Percentiles rank a stretch among this genome's conserved stretches.
phyloP scores from a whole-genome alignment of 2,329 filamentous ascomycete genomes.

The Aspergillus alliaceus region DNA sequence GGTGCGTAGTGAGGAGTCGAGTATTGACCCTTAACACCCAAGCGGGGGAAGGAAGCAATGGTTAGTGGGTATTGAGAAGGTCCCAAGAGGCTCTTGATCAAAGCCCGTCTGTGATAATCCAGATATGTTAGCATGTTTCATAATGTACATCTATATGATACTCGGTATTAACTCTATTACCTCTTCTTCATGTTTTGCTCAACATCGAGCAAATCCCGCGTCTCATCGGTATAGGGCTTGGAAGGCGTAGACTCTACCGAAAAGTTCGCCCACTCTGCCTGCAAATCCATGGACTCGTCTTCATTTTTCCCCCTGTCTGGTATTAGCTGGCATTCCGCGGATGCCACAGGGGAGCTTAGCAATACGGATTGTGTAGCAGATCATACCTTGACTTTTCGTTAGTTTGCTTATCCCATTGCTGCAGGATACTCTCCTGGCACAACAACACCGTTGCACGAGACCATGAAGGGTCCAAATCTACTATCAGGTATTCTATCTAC shows the following conservation, averaged over 20 bases:
- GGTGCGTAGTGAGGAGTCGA: neutral
- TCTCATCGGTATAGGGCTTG: conserved; percentile 14
- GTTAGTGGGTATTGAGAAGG: neutral
- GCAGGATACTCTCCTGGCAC: conserved; percentile 10
- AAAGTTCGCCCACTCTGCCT: conserved; percentile 16
- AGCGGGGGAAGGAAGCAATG: neutral
- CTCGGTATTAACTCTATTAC: too few relatives aligned
- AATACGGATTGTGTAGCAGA: too few relatives aligned
- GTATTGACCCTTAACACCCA: neutral
- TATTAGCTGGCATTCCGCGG: too few relatives aligned
- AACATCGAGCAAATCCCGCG: conserved; percentile 12
- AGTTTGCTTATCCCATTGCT: neutral
- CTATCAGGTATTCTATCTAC: conserved; percentile 13
- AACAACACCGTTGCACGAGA: conserved; percentile 12
- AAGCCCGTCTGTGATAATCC: neutral
- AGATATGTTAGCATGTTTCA: too few relatives aligned
- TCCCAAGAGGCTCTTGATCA: neutral
- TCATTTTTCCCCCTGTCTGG: too few relatives aligned
- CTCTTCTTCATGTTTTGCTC: conserved; percentile 18
- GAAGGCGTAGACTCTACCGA: conserved; percentile 17
- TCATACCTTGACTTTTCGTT: neutral
- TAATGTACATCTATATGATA: too few relatives aligned
- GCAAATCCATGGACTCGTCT: neutral
- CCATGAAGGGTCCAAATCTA: conserved; percentile 1
- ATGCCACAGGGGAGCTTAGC: too few relatives aligned